Base-by-base conservation (phyloP, 2,329 filamentous ascomycete genomes). In the Cladophialophora psammophila region DNA sequence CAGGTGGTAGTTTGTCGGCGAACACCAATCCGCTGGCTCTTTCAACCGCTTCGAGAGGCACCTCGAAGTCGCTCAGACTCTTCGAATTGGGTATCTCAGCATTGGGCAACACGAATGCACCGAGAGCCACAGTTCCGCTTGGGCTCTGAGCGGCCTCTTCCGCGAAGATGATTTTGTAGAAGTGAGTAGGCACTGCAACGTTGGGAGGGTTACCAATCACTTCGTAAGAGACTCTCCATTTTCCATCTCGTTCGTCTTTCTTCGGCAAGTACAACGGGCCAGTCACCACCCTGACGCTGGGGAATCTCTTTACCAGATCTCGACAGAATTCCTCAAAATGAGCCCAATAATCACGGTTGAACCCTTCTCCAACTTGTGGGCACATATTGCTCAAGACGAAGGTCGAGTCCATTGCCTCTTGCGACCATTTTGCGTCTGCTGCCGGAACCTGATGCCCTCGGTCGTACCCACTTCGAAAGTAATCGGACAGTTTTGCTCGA, bases 331-430 rank as follows among this genome's bases (percentile, higher is more conserved):
- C 94, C 82, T 99, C 95, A 72, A 99, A 94, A 79, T 99, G 95
- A 42, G 95, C 91, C 95, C 95, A 99, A 86, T 99, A 99, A 82
- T 99, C 95, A 60, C 95, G 87, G 82, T 99, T 99, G 85, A 99
- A 99, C 66, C 95, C 95, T 77, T 97, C 93, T 72, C 95, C 95
- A 35, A 99, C 95, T 82, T 99, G 95, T 36, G 95, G 95, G 77
- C 94, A 97, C 94, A 99, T 99, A 82, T 99, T 99, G 77, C 87
- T 90, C 64, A 99, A 86, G 76, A 88, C 90, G 77, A 99, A 99
- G 2, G 95, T 99, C 65, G 92, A 92, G 80, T 99, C 89, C 93
- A 99, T 97, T 71, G 95, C 94, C 40, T 87, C 80, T 80, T 99
- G 95, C 70, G 89, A 92, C 94, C 95, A 99, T 82, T 96, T 96